phyloP scores from a whole-genome alignment of 805 yeast genomes.

The Candida verbasci region DNA sequence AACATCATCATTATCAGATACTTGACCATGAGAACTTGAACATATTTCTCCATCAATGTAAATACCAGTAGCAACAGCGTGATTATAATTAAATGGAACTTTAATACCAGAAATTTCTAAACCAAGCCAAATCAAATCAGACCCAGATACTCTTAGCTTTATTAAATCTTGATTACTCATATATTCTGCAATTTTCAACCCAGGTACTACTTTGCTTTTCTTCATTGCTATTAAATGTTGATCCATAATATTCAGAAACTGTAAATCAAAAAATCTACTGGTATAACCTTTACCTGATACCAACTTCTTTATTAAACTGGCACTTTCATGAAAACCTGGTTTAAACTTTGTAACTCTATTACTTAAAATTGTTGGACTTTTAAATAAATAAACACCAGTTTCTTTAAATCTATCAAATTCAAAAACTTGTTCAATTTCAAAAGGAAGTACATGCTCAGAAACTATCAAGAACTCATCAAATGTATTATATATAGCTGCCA shows the following conservation, averaged over 20 bases:
- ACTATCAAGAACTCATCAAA: constrained; percentile 28
- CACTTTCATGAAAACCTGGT: constrained; percentile 28
- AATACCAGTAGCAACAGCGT: constrained; percentile 27
- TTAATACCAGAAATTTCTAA: constrained; percentile 24
- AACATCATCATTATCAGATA: constrained; percentile 19
- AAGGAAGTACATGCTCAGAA: constrained; percentile 23
- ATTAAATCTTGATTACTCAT: constrained; percentile 14
- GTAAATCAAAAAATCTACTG: constrained; percentile 17
- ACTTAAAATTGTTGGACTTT: constrained; percentile 19
- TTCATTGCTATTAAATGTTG: constrained; percentile 24
- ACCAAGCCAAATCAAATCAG: constrained; percentile 29
- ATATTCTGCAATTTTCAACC: constrained; percentile 24
- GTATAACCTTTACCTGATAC: constrained; percentile 15
- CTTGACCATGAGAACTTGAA: constrained; percentile 36
- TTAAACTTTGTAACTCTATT: constrained; percentile 14
- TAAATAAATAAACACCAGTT: constrained; percentile 25
- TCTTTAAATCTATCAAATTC: constrained; percentile 15
- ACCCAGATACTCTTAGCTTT: constrained; percentile 12
- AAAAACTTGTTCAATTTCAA: constrained; percentile 15
- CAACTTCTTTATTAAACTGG: constrained; percentile 19
- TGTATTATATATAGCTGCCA: constrained; percentile 27
- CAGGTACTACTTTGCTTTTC: constrained; percentile 21
- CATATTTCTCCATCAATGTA: constrained; percentile 32
- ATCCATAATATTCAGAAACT: constrained; percentile 23
- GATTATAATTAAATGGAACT: constrained; percentile 21